Conservation (phyloP, 768 basidiomycete species). For the Suillus brevipes region DNA sequence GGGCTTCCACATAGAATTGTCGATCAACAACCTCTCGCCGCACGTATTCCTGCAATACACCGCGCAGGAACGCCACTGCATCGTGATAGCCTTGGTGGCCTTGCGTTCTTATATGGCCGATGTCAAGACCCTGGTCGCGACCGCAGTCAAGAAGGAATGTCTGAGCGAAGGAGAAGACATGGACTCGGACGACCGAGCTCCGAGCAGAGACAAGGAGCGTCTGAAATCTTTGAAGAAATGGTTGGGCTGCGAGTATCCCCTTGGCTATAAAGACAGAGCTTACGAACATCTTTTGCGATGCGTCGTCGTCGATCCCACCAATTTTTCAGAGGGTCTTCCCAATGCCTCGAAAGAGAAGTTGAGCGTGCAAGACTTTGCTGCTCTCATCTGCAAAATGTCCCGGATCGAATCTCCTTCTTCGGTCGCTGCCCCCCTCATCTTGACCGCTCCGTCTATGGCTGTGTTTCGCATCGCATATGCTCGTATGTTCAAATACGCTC, state of each 20-base stretch:
- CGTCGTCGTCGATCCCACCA: not conserved
- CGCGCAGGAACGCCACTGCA: too few relatives aligned
- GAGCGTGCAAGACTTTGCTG: not conserved
- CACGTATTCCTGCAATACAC: not conserved
- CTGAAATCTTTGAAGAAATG: not conserved
- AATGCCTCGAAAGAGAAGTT: not conserved
- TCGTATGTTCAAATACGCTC: too few relatives aligned
- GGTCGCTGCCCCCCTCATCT: too few relatives aligned
- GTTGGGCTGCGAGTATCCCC: not conserved
- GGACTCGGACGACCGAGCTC: not conserved
- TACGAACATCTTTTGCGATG: not conserved
- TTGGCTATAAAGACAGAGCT: not conserved
- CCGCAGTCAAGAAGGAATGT: too few relatives aligned
- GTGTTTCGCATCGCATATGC: too few relatives aligned
- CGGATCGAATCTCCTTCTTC: fast-evolving
- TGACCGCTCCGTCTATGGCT: not conserved
- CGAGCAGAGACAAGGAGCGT: not conserved
- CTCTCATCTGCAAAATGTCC: not conserved
- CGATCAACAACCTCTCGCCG: too few relatives aligned
- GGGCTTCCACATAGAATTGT: too few relatives aligned
- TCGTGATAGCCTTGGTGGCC: too few relatives aligned
- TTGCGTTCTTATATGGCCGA: too few relatives aligned
- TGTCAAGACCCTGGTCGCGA: too few relatives aligned
- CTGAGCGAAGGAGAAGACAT: too few relatives aligned
- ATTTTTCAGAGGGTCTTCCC: not conserved